Conservation (phyloP, 2,329 filamentous ascomycete species). For the Venturiaceae sp. region DNA sequence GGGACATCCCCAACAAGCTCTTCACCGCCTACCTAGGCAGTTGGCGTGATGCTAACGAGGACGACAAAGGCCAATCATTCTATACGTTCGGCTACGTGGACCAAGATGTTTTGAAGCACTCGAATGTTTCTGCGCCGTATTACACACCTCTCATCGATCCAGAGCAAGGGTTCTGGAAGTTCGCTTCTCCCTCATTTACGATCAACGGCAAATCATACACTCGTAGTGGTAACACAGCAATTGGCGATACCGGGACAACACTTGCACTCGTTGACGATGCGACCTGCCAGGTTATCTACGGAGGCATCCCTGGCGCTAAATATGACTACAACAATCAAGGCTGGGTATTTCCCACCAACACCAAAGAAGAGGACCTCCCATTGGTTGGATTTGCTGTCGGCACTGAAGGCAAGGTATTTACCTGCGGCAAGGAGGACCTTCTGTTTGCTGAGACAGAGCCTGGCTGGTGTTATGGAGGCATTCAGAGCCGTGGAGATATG, state of each 20-base stretch:
- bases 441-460: constrained; percentile 46
- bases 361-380: constrained; percentile 45
- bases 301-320: constrained; percentile 48
- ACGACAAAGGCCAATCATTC: constrained; percentile 43
- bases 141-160: constrained; percentile 53
- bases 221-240: constrained; percentile 51
- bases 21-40: constrained; percentile 57
- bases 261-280: constrained; percentile 55
- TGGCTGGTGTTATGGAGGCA: constrained; percentile 52
- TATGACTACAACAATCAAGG: constrained; percentile 47
- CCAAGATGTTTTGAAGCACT: constrained; percentile 45
- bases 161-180: constrained; percentile 58
- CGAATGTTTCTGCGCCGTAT: constrained; percentile 43
- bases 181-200: constrained; percentile 46
- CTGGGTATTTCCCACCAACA: constrained; percentile 50
- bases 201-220: constrained; percentile 47
- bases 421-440: constrained; percentile 54
- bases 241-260: constrained; percentile 64
- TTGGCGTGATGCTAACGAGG: constrained; percentile 37
- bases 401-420: constrained; percentile 39
- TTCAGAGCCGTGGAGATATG: constrained; percentile 52
- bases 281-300: constrained; percentile 53
- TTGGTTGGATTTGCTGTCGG: constrained; percentile 55
- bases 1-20: constrained; percentile 46
- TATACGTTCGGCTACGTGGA: constrained; percentile 70